phyloP scores from a whole-genome alignment of 495 filamentous ascomycete species.

The Hyaloscypha finlandica region DNA sequence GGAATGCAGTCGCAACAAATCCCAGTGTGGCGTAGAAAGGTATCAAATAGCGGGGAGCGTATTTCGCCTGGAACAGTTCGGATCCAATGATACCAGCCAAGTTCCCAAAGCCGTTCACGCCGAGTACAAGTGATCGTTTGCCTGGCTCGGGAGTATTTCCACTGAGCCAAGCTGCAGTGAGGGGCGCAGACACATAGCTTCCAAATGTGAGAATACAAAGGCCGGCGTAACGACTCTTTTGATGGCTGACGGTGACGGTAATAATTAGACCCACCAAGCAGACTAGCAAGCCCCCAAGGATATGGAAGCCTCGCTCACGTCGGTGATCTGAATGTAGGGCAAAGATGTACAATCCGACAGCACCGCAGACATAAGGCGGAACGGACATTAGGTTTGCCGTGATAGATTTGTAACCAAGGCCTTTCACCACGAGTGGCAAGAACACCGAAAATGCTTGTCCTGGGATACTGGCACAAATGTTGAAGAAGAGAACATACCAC shows the following conservation, averaged over 20 bases:
- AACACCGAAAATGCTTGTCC: conserved; percentile 56
- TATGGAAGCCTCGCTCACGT: conserved; percentile 48
- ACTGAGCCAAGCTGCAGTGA: conserved; percentile 59
- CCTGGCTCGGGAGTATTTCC: conserved; percentile 52
- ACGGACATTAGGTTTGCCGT: conserved; percentile 57
- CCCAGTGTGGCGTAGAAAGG: conserved; percentile 48
- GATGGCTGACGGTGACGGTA: conserved; percentile 39
- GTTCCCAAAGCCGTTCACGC: conserved; percentile 63
- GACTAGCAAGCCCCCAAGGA: conserved; percentile 49
- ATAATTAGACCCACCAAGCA: conserved; percentile 47
- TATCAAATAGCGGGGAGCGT: conserved; percentile 42
- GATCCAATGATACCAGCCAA: conserved; percentile 51
- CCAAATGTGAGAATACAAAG: conserved; percentile 58
- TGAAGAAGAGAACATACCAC: conserved; percentile 51
- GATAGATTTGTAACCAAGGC: conserved; percentile 45
- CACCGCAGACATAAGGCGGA: conserved; percentile 48
- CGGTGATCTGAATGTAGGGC: conserved; percentile 48
- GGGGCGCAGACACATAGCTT: conserved; percentile 53
- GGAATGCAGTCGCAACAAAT: conserved; percentile 41
- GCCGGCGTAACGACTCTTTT: conserved; percentile 44
- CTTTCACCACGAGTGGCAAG: conserved; percentile 52
- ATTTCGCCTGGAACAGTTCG: conserved; percentile 45
- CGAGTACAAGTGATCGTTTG: conserved; percentile 55
- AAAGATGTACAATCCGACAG: conserved; percentile 28
- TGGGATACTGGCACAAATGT: conserved; percentile 57